Evolutionary conservation across 2,329 filamentous ascomycete species (phyloP).

Genomic region (Colletotrichum australisinense): DNA sequence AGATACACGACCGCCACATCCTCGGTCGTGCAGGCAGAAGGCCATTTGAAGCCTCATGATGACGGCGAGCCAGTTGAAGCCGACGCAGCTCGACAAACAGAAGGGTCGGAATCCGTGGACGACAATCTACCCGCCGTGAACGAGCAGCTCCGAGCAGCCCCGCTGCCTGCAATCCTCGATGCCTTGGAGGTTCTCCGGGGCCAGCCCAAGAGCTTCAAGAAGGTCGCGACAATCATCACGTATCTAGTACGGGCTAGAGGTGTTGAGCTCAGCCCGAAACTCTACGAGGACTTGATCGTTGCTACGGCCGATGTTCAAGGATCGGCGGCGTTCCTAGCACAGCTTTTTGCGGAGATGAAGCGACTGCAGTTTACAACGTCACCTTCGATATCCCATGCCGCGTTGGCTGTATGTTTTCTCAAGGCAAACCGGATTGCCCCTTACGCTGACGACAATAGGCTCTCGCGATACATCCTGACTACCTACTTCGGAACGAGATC

Average conservation of each 20-base stretch:
- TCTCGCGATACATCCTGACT: constrained; percentile 87
- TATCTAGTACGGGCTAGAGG: constrained; percentile 68
- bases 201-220: constrained; percentile 48
- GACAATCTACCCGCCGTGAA: constrained; percentile 27
- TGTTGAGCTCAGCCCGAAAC: constrained; percentile 64
- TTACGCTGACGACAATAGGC: constrained; percentile 55
- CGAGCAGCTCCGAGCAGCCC: constrained; percentile 42
- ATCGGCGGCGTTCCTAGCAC: constrained; percentile 71
- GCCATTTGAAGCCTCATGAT: not conserved
- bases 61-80: not conserved
- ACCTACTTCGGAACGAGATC: constrained; percentile 77
- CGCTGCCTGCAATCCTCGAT: constrained; percentile 57
- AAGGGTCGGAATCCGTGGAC: not conserved
- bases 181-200: constrained; percentile 54
- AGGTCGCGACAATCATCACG: constrained; percentile 61
- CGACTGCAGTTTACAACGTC: constrained; percentile 71
- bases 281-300: constrained; percentile 82
- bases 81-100: not conserved
- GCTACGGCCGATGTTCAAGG: constrained; percentile 77
- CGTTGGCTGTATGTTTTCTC: constrained; percentile 67
- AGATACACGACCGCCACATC: constrained; percentile 13
- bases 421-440: too few species aligned
- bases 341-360: constrained; percentile 80
- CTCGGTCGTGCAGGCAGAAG: not conserved
- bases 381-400: constrained; percentile 75